phyloP scores from a whole-genome alignment of 106 monocot species.

The Dendrobium chrysotoxum region DNA sequence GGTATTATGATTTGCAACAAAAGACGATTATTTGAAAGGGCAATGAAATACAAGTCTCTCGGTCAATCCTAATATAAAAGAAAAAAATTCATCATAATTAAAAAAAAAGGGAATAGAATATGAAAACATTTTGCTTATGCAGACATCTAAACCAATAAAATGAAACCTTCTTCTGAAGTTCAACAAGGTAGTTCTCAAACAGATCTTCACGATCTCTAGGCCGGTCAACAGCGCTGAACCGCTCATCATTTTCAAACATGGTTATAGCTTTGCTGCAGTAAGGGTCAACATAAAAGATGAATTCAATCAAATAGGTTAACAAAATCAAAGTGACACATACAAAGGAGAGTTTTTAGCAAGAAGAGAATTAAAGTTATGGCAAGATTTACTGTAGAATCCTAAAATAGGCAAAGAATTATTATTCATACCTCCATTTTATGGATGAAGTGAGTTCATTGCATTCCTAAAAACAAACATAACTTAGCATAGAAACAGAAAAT shows the following conservation, averaged over 20 bases:
- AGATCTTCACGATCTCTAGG: conserved; percentile 87
- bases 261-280: conserved; percentile 72
- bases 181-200: conserved; percentile 68
- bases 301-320: background rate
- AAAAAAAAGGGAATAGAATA: background rate
- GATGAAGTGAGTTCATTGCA: conserved; percentile 73
- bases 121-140: background rate
- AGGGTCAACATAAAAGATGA: background rate
- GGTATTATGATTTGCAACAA: background rate
- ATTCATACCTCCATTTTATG: conserved; percentile 67
- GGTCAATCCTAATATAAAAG: background rate
- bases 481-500: background rate
- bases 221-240: conserved; percentile 84
- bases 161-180: conserved; percentile 90
- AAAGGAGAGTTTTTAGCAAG: background rate
- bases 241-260: conserved; percentile 92
- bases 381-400: background rate
- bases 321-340: background rate
- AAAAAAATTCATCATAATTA: background rate
- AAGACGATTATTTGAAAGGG: background rate
- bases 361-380: background rate
- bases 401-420: background rate
- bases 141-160: conserved; percentile 4
- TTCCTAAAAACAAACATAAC: conserved; percentile 43
- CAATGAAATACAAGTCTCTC: background rate